Evolutionary conservation across 2,329 filamentous ascomycete genomes (phyloP).

Genomic region (Fusarium scirpi): DNA sequence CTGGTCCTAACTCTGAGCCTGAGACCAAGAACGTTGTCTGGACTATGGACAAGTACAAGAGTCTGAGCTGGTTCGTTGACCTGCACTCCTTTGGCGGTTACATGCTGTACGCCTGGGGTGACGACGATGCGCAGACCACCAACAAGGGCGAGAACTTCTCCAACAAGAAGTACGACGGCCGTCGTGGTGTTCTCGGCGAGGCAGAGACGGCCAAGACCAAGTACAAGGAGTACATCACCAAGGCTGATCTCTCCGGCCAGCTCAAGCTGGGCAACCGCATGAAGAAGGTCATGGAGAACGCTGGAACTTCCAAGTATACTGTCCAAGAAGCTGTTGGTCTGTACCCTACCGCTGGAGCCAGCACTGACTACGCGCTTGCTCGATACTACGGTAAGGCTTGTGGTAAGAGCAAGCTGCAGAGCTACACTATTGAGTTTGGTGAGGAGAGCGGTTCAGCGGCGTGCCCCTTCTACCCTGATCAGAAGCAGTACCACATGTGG

Average conservation of each 20-base stretch:
- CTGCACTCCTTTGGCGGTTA: constrained; percentile 66
- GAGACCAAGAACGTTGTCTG: constrained; percentile 68
- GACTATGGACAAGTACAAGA: constrained; percentile 61
- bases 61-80: constrained; percentile 69
- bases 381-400: constrained; percentile 55
- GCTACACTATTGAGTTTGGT: constrained; percentile 63
- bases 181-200: constrained; percentile 60
- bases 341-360: constrained; percentile 60
- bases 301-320: constrained; percentile 54
- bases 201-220: constrained; percentile 45
- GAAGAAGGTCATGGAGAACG: constrained; percentile 54
- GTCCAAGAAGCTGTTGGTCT: constrained; percentile 56
- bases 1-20: constrained; percentile 64
- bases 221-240: constrained; percentile 61
- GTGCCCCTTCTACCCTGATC: constrained; percentile 61
- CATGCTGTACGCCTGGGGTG: constrained; percentile 69
- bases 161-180: constrained; percentile 64
- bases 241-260: constrained; percentile 53
- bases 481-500: constrained; percentile 56
- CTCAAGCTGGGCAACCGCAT: constrained; percentile 51
- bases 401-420: constrained; percentile 55
- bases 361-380: constrained; percentile 61
- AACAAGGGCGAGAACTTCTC: constrained; percentile 63
- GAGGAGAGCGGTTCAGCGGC: constrained; percentile 28
- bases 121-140: constrained; percentile 63